Evolutionary conservation across 306 rosid genomes (phyloP).

Genomic region (Cicer cuneatum): DNA sequence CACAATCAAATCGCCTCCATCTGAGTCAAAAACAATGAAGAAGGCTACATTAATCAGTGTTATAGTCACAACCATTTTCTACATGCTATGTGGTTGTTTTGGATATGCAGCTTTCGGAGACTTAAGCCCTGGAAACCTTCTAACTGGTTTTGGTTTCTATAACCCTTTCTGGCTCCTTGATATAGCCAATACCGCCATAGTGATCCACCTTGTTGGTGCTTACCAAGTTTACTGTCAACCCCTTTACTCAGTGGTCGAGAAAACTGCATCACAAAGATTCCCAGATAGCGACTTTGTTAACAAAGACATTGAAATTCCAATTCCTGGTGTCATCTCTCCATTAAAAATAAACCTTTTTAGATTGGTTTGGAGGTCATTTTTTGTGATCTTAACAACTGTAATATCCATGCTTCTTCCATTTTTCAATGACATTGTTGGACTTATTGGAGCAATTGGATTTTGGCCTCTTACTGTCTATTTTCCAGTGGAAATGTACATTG

Average conservation of each 20-base stretch:
- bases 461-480: constrained; percentile 64
- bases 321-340: constrained; percentile 13
- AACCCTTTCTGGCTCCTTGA: constrained; percentile 59
- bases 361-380: constrained; percentile 53
- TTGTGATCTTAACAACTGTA: constrained; percentile 43
- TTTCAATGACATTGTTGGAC: constrained; percentile 54
- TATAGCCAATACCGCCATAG: constrained; percentile 54
- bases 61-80: constrained; percentile 47
- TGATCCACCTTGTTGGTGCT: constrained; percentile 58
- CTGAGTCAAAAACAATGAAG: constrained; percentile 52
- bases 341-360: constrained; percentile 49
- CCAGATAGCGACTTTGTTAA: constrained; percentile 42
- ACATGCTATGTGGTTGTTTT: constrained; percentile 53
- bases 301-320: constrained; percentile 32
- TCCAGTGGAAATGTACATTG: constrained; percentile 54
- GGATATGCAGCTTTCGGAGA: constrained; percentile 60
- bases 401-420: constrained; percentile 56
- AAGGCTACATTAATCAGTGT: constrained; percentile 48
- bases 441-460: constrained; percentile 54
- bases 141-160: constrained; percentile 57
- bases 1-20: constrained; percentile 54
- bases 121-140: constrained; percentile 54
- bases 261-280: constrained; percentile 5
- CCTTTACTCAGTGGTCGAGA: constrained; percentile 48
- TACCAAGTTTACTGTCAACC: constrained; percentile 60